Conservation (phyloP, 192 early-diverging fungal genomes). For the Backusella mclennaniae region DNA sequence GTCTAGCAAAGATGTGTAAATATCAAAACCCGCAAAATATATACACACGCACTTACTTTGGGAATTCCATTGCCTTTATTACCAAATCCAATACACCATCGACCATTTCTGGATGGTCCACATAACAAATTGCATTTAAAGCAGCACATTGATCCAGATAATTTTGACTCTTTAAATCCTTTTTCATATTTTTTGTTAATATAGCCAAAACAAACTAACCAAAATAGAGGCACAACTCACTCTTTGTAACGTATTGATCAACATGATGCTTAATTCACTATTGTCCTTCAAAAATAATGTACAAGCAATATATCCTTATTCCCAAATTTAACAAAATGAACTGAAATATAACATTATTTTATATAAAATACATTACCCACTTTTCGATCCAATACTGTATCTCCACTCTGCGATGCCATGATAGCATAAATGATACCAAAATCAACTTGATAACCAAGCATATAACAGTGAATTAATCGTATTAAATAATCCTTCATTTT, state of each 20-base stretch:
- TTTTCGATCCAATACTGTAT: conserved; percentile 44
- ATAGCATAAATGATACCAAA: conserved; percentile 56
- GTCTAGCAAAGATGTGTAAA: conserved; percentile 13
- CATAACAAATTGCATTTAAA: conserved; percentile 46
- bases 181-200: neutral
- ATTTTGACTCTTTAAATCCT: conserved; percentile 57
- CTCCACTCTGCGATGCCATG: conserved; percentile 53
- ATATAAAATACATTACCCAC: conserved; percentile 28
- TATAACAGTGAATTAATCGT: conserved; percentile 48
- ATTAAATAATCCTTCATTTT: conserved; percentile 54
- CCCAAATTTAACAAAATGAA: too few relatives aligned
- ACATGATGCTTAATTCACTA: conserved; percentile 52
- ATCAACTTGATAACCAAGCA: conserved; percentile 56
- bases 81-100: conserved; percentile 40
- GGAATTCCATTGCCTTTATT: conserved; percentile 34
- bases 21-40: neutral
- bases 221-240: conserved; percentile 14
- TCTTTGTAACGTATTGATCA: conserved; percentile 55
- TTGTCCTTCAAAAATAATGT: conserved; percentile 46
- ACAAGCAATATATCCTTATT: conserved; percentile 43
- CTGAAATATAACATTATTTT: too few relatives aligned
- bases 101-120: conserved; percentile 44
- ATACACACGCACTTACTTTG: conserved; percentile 37
- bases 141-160: conserved; percentile 48
- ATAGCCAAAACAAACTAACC: neutral